phyloP scores from a whole-genome alignment of 2,329 filamentous ascomycete genomes.

The Cordyceps cateniannulata region DNA sequence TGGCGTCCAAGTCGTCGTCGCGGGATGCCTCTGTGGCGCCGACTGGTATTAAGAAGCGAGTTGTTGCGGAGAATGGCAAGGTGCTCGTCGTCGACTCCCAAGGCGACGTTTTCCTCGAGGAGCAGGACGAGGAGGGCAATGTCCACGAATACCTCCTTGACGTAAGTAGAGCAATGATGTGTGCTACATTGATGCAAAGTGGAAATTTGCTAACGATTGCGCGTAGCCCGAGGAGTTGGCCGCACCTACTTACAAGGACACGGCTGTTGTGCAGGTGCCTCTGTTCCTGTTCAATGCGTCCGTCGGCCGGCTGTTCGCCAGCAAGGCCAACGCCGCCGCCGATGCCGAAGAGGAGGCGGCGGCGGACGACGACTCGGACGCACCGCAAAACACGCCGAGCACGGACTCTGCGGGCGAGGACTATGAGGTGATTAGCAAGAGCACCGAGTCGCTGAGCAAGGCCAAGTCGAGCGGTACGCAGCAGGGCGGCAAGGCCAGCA shows the following conservation, averaged over 20 bases:
- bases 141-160: slow-evolving; percentile 81
- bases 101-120: slow-evolving; percentile 92
- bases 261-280: slow-evolving; percentile 73
- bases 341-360: slow-evolving; percentile 29
- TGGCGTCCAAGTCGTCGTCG: slow-evolving; percentile 24
- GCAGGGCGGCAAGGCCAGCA: slow-evolving; percentile 36
- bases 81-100: slow-evolving; percentile 84
- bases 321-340: slow-evolving; percentile 26
- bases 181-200: background rate
- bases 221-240: slow-evolving; percentile 69
- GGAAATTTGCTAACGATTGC: slow-evolving; percentile 17
- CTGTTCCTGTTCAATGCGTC: slow-evolving; percentile 60
- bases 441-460: slow-evolving; percentile 46
- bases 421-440: slow-evolving; percentile 59
- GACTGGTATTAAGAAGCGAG: slow-evolving; percentile 74
- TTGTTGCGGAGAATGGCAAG: slow-evolving; percentile 93
- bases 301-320: slow-evolving; percentile 42
- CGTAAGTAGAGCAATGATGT: slow-evolving; percentile 44
- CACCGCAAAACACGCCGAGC: slow-evolving; percentile 44
- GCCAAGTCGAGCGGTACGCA: slow-evolving; percentile 44
- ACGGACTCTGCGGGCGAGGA: slow-evolving; percentile 53
- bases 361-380: slow-evolving; percentile 43
- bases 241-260: slow-evolving; percentile 72
- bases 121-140: slow-evolving; percentile 80
- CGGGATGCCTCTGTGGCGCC: slow-evolving; percentile 52